phyloP scores from a whole-genome alignment of 2,329 filamentous ascomycete genomes.

The Trichoderma sp. region DNA sequence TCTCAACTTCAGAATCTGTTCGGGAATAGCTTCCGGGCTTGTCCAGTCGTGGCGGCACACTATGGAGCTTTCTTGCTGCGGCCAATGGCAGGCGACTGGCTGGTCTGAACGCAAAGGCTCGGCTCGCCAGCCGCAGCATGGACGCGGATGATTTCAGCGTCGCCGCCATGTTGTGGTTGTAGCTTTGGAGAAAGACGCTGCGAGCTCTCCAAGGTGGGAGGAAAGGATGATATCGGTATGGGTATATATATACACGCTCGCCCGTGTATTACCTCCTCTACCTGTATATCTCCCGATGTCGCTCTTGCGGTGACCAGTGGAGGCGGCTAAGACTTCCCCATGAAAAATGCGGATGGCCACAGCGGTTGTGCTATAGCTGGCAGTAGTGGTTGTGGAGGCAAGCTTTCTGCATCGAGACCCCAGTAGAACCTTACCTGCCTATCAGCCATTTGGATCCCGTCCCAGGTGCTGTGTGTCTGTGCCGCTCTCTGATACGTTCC shows the following conservation, averaged over 20 bases:
- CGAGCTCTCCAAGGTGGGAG: background rate
- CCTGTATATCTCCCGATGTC: slow-evolving; percentile 4
- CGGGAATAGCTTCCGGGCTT: slow-evolving; percentile 67
- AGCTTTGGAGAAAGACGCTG: background rate
- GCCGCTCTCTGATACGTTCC: background rate
- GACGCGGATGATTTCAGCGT: background rate
- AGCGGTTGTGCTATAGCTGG: background rate
- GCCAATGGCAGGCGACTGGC: slow-evolving; percentile 20
- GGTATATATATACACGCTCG: background rate
- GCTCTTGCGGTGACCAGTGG: background rate
- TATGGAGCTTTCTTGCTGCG: slow-evolving; percentile 33
- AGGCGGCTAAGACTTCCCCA: background rate
- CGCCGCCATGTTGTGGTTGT: background rate
- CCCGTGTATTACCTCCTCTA: background rate
- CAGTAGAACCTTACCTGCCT: background rate
- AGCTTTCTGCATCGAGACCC: background rate
- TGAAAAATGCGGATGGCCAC: background rate
- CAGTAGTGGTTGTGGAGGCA: background rate
- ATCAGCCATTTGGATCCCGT: background rate
- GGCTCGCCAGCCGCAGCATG: background rate
- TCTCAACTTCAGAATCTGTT: slow-evolving; percentile 73
- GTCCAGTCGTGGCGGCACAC: slow-evolving; percentile 34
- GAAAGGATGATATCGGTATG: background rate
- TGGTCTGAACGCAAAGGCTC: background rate
- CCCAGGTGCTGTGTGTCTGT: background rate